phyloP scores from a whole-genome alignment of 768 basidiomycete species.

The Lanmaoa rubissima region DNA sequence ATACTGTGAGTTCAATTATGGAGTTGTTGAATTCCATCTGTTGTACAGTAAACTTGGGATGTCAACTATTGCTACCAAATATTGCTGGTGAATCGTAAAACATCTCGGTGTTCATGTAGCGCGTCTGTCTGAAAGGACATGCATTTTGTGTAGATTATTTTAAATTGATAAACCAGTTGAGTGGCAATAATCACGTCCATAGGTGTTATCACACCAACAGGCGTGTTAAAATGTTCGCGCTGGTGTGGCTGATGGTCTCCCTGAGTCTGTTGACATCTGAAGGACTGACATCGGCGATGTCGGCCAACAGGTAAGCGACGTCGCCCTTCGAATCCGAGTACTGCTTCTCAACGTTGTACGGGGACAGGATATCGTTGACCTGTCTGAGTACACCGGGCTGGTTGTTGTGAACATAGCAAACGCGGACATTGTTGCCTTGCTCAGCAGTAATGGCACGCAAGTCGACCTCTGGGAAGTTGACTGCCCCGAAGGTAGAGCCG shows the following conservation, averaged over 20 bases:
- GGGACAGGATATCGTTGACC: constrained; percentile 91
- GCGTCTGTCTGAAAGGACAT: neutral
- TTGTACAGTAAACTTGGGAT: constrained; percentile 9
- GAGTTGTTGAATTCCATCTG: constrained; percentile 9
- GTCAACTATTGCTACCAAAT: neutral
- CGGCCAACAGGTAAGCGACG: constrained; percentile 93
- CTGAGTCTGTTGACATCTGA: constrained; percentile 75
- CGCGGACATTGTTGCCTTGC: constrained; percentile 75
- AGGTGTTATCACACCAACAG: constrained; percentile 57
- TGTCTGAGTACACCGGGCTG: constrained; percentile 91
- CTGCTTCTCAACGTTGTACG: constrained; percentile 99
- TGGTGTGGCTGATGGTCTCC: constrained; percentile 73
- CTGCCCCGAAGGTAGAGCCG: constrained; percentile 87
- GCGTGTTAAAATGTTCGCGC: constrained; percentile 87
- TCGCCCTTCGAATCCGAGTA: constrained; percentile 97
- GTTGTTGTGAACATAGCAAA: constrained; percentile 96
- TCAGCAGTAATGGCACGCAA: constrained; percentile 87
- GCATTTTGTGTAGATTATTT: constrained; percentile 15
- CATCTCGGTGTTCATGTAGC: neutral
- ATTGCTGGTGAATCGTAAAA: neutral
- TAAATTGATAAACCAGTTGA: constrained; percentile 46
- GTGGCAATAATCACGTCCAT: constrained; percentile 32
- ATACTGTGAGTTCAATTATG: constrained; percentile 5
- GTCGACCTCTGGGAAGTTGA: constrained; percentile 99
- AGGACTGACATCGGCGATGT: constrained; percentile 88